A percentile compares a stretch with the other conserved stretches of the same genome.
Conservation (phyloP, 345 rosid genomes). For the Arabis hirsuta region DNA sequence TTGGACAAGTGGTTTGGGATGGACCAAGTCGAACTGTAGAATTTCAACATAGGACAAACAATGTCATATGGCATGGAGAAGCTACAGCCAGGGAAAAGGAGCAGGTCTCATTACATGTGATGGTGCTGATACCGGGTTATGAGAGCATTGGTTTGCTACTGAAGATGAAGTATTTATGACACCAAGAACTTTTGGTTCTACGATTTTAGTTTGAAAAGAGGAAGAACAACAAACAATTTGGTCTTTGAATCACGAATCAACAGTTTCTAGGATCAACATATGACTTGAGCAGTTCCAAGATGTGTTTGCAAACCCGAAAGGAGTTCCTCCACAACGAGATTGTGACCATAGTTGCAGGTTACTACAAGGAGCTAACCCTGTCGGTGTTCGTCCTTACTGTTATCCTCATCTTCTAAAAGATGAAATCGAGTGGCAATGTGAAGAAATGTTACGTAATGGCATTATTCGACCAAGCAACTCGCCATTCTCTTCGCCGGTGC, state of each 20-base stretch:
- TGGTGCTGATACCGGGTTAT: too few species aligned
- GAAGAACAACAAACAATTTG: too few species aligned
- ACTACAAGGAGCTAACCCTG: background rate
- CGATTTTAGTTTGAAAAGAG: too few species aligned
- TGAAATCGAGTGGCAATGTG: background rate
- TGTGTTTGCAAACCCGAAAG: background rate
- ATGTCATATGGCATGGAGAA: background rate
- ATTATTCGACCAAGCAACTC: background rate
- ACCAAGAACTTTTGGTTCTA: too few species aligned
- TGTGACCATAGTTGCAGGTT: background rate
- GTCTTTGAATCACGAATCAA: too few species aligned
- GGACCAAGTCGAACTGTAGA: background rate
- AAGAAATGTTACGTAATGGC: background rate
- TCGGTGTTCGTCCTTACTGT: background rate
- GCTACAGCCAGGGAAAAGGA: background rate
- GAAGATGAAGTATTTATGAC: too few species aligned
- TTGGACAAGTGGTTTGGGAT: background rate
- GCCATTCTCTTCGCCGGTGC: background rate
- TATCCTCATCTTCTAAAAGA: background rate
- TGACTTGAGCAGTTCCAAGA: too few species aligned
- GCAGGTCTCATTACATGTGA: too few species aligned
- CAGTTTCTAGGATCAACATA: too few species aligned
- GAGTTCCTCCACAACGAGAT: background rate
- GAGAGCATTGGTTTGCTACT: too few species aligned
- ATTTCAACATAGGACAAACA: background rate